Percentiles rank a stretch among this genome's conserved stretches.
phyloP scores from a whole-genome alignment of 2,329 filamentous ascomycete species.

The Magnaporthiopsis poae region DNA sequence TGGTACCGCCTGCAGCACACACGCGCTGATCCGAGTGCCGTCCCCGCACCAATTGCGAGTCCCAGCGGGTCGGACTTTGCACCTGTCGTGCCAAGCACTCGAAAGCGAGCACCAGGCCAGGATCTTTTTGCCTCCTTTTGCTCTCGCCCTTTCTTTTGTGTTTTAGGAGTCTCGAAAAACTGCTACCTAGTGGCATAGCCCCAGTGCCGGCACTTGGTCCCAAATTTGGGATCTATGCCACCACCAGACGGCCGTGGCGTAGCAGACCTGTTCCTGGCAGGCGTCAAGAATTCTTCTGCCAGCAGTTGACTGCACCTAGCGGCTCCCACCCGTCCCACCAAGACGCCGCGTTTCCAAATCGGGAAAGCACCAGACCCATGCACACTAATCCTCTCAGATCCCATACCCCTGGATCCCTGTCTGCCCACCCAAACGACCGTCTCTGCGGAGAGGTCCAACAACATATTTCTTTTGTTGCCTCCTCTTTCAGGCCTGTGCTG shows the following conservation, averaged over 20 bases:
- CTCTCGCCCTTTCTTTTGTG: neutral
- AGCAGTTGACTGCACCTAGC: neutral
- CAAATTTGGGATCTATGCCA: neutral
- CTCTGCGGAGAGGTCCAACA: neutral
- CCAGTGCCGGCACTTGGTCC: neutral
- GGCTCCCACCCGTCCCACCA: neutral
- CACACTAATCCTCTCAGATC: no score
- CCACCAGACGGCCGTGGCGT: neutral
- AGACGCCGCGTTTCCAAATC: neutral
- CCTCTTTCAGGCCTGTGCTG: neutral
- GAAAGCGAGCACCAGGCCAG: neutral
- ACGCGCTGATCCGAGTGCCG: no score
- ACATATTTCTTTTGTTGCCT: neutral
- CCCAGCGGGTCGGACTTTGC: no score
- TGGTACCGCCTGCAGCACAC: no score
- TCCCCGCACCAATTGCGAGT: no score
- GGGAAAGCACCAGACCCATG: neutral
- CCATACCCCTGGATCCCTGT: neutral
- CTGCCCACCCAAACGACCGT: neutral
- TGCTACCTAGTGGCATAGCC: neutral
- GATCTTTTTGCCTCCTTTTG: no score
- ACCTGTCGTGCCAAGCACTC: no score
- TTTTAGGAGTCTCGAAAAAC: neutral
- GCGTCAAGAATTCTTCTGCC: neutral
- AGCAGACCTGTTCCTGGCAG: neutral